Percentiles rank a stretch among this genome's conserved stretches.
Conservation (phyloP, 1,284 basidiomycete genomes). For the Neonothopanus nambi region DNA sequence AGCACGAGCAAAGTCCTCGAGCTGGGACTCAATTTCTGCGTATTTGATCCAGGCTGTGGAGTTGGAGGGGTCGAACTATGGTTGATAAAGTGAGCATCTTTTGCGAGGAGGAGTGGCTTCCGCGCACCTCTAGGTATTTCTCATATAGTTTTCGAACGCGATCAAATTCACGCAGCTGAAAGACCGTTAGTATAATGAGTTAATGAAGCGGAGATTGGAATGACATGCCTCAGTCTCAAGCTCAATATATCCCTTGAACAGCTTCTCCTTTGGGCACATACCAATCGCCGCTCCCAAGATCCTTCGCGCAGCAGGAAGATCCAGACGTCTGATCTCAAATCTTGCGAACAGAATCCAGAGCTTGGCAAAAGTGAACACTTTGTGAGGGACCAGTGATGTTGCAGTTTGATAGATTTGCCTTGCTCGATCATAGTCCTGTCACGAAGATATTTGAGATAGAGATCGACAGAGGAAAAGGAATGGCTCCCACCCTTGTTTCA, state of each 20-base stretch:
- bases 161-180: constrained; percentile 89
- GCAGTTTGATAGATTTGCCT: constrained; percentile 94
- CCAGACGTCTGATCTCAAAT: constrained; percentile 88
- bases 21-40: constrained; percentile 90
- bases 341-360: constrained; percentile 89
- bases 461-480: background rate
- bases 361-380: constrained; percentile 97
- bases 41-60: constrained; percentile 96
- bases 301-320: constrained; percentile 86
- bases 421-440: constrained; percentile 78
- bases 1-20: constrained; percentile 90
- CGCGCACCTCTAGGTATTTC: constrained; percentile 84
- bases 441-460: constrained; percentile 11
- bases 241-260: constrained; percentile 95
- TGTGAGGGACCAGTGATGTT: constrained; percentile 89
- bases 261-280: constrained; percentile 92
- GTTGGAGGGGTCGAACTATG: constrained; percentile 84
- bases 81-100: constrained; percentile 10
- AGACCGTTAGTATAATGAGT: constrained; percentile 14
- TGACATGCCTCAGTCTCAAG: constrained; percentile 79
- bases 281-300: constrained; percentile 91
- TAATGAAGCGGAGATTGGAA: background rate
- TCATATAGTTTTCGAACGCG: constrained; percentile 91
- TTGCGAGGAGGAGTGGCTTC: constrained; percentile 7
- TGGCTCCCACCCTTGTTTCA: constrained; percentile 73